phyloP scores from a whole-genome alignment of 1,284 basidiomycete species.

The Leccinum colubrinum region DNA sequence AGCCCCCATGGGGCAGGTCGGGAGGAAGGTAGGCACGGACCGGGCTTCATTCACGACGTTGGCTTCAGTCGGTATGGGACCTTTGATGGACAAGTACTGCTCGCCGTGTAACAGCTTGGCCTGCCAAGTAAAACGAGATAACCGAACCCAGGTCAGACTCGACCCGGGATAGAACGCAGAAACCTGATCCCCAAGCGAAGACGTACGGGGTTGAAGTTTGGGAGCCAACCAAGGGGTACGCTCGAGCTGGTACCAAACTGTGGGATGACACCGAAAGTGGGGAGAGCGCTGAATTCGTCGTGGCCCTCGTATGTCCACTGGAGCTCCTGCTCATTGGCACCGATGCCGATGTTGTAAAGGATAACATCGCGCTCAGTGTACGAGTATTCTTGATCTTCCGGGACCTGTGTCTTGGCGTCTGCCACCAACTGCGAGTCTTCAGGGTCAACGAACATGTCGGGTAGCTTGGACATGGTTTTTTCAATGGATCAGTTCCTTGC shows the following conservation, averaged over 20 bases:
- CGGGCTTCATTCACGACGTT: slow-evolving; percentile 79
- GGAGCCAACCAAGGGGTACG: slow-evolving; percentile 80
- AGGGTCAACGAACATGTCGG: slow-evolving; percentile 65
- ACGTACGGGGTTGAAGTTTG: slow-evolving; percentile 89
- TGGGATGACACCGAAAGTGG: slow-evolving; percentile 97
- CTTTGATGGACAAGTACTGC: slow-evolving; percentile 91
- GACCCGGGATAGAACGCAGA: not conserved
- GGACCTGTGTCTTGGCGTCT: slow-evolving; percentile 72
- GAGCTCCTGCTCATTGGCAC: slow-evolving; percentile 92
- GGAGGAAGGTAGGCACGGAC: slow-evolving; percentile 37
- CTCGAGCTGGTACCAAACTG: slow-evolving; percentile 75
- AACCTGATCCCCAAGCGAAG: not conserved
- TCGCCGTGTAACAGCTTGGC: slow-evolving; percentile 98
- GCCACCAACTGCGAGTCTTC: slow-evolving; percentile 86
- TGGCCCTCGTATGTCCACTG: slow-evolving; percentile 91
- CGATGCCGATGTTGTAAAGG: slow-evolving; percentile 94
- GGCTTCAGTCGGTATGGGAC: slow-evolving; percentile 83
- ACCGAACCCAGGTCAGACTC: not conserved
- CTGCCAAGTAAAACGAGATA: slow-evolving; percentile 34
- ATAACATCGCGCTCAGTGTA: slow-evolving; percentile 93
- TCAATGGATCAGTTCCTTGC: not conserved
- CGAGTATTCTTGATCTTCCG: slow-evolving; percentile 59
- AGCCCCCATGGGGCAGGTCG: not conserved
- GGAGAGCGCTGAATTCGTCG: slow-evolving; percentile 84
- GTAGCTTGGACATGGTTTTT: slow-evolving; percentile 31